Conservation (phyloP, 2,329 filamentous ascomycete species). For the Chrysoporthe puriensis region DNA sequence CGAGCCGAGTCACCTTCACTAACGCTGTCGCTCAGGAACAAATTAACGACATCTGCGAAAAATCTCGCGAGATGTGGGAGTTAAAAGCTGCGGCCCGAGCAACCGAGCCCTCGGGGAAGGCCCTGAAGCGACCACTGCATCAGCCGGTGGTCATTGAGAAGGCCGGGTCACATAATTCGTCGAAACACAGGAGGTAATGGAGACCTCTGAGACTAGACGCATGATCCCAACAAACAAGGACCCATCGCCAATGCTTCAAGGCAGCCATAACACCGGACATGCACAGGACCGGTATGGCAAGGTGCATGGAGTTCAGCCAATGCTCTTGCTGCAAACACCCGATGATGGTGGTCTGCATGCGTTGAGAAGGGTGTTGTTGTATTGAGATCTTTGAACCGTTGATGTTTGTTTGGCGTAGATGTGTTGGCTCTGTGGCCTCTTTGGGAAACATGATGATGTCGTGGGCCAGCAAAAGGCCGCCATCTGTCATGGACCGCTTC, state of each 20-base stretch:
- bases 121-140: conserved; percentile 60
- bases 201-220: conserved; percentile 3
- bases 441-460: conserved; percentile 32
- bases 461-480: conserved; percentile 47
- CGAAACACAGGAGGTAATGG: conserved; percentile 35
- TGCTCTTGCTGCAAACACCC: conserved; percentile 2
- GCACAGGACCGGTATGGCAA: neutral
- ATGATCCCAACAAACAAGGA: conserved; percentile 1
- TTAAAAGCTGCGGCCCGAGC: conserved; percentile 56
- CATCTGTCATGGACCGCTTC: conserved; percentile 48
- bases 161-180: conserved; percentile 40
- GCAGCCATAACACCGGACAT: conserved; percentile 26
- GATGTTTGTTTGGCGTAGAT: conserved; percentile 15
- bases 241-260: neutral
- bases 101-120: conserved; percentile 50
- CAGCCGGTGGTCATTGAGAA: conserved; percentile 57
- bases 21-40: conserved; percentile 52
- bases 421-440: conserved; percentile 25
- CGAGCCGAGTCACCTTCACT: conserved; percentile 29
- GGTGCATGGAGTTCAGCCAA: conserved; percentile 15
- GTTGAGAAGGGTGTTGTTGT: conserved; percentile 20
- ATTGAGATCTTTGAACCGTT: conserved; percentile 20
- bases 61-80: conserved; percentile 63
- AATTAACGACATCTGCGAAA: conserved; percentile 65
- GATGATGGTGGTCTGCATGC: conserved; percentile 3